Conservation (phyloP, 78 protist genomes). For the Isochrysis galbana region DNA sequence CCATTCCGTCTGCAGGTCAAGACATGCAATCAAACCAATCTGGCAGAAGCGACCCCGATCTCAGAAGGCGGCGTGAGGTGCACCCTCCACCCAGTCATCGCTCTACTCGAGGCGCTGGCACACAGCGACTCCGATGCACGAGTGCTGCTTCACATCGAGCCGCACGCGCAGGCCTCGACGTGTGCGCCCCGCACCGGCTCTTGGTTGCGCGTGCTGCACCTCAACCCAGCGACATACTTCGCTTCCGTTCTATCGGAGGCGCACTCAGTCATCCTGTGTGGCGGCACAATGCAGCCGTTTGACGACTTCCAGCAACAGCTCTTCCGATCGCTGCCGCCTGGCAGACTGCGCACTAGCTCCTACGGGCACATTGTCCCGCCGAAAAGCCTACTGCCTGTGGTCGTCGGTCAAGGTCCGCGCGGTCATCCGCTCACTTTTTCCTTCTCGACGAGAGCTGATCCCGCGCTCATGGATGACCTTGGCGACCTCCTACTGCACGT, state of each 20-base stretch:
- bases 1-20: too few relatives aligned
- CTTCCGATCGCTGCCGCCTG: neutral
- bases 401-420: slow-evolving; percentile 23
- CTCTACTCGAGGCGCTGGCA: slow-evolving; percentile 40
- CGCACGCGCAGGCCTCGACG: neutral
- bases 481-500: neutral
- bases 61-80: neutral
- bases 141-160: slow-evolving; percentile 2
- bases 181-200: neutral
- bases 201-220: neutral
- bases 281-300: slow-evolving; percentile 81
- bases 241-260: slow-evolving; percentile 21
- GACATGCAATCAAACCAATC: too few relatives aligned
- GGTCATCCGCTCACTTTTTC: slow-evolving; percentile 51
- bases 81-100: neutral
- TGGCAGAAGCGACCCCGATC: too few relatives aligned
- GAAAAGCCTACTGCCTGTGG: slow-evolving; percentile 25
- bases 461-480: neutral
- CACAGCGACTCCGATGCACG: slow-evolving; percentile 33
- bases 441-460: neutral
- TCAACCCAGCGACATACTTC: slow-evolving; percentile 36
- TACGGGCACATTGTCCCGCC: slow-evolving; percentile 78
- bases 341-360: slow-evolving; percentile 6
- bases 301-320: neutral
- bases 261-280: slow-evolving; percentile 61